Evolutionary conservation across 257 asterid genomes (phyloP).

Genomic region (Mentha longifolia): DNA sequence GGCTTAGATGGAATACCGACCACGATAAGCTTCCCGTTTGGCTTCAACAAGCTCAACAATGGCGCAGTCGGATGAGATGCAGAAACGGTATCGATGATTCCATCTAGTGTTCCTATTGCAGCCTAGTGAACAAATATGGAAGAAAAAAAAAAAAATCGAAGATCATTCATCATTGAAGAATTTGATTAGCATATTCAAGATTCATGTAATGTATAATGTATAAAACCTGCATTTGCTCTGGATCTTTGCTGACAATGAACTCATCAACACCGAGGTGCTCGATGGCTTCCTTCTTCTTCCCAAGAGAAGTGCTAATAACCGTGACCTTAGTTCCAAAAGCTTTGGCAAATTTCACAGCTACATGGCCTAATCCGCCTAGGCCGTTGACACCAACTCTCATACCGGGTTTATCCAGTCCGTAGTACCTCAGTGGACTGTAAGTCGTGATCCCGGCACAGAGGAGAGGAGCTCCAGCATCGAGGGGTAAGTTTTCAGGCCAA

Average conservation of each 20-base stretch:
- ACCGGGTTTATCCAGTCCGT: slow-evolving; percentile 62
- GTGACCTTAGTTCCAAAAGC: slow-evolving; percentile 61
- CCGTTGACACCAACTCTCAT: slow-evolving; percentile 55
- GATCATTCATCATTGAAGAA: background rate
- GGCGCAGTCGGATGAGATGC: slow-evolving; percentile 53
- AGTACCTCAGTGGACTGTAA: slow-evolving; percentile 55
- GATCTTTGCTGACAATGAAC: slow-evolving; percentile 51
- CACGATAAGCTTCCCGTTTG: slow-evolving; percentile 53
- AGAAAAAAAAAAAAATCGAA: background rate
- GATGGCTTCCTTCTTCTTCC: slow-evolving; percentile 55
- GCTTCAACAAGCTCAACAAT: slow-evolving; percentile 48
- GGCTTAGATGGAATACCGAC: slow-evolving; percentile 55
- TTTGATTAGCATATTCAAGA: background rate
- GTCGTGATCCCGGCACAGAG: slow-evolving; percentile 68
- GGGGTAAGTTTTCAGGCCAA: slow-evolving; percentile 61
- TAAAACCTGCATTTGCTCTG: slow-evolving; percentile 51
- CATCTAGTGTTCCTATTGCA: slow-evolving; percentile 53
- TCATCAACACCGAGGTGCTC: slow-evolving; percentile 55
- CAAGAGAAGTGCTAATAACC: slow-evolving; percentile 49
- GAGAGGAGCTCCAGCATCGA: slow-evolving; percentile 63
- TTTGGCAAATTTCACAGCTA: slow-evolving; percentile 66
- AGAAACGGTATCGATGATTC: slow-evolving; percentile 57
- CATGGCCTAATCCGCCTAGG: slow-evolving; percentile 67
- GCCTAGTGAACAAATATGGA: slow-evolving; percentile 34
- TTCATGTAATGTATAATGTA: background rate